Percentiles rank a stretch among this genome's conserved stretches.
Evolutionary conservation across 192 early-diverging fungal genomes (phyloP).

Genomic region (Backusella mclennaniae): DNA sequence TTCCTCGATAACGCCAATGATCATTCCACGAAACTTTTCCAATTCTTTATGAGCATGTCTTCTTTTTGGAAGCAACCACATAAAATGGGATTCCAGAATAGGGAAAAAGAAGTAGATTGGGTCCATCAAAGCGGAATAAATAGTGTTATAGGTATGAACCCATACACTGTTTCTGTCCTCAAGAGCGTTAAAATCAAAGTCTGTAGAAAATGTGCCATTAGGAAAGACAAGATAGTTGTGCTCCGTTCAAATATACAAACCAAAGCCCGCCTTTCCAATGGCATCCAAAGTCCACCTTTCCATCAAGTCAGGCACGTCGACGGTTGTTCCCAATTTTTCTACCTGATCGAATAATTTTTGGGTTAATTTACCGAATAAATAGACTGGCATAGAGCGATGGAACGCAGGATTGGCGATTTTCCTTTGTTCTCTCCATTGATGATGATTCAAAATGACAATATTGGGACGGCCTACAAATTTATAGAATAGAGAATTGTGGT

Average conservation of each 20-base stretch:
- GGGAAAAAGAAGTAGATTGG: background rate
- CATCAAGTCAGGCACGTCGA: background rate
- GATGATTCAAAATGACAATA: background rate
- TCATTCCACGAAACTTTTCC: background rate
- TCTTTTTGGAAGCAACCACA: background rate
- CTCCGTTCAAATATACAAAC: background rate
- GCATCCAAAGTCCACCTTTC: background rate
- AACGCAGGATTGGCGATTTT: slow-evolving; percentile 24
- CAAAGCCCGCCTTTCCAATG: background rate
- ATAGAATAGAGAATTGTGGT: background rate
- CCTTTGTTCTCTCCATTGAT: slow-evolving; percentile 18
- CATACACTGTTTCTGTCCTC: background rate
- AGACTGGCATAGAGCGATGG: slow-evolving; percentile 15
- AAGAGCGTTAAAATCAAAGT: slow-evolving; percentile 11
- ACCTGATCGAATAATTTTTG: background rate
- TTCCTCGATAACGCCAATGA: background rate
- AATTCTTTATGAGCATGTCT: background rate
- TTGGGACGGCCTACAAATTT: background rate
- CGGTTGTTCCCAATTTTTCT: background rate
- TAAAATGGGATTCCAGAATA: background rate
- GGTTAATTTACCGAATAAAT: slow-evolving; percentile 8
- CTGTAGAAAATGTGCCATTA: background rate
- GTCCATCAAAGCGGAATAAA: background rate
- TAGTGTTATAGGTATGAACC: background rate
- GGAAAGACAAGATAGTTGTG: background rate